Conservation (phyloP, 495 filamentous ascomycete species). For the Penicillium canescens region DNA sequence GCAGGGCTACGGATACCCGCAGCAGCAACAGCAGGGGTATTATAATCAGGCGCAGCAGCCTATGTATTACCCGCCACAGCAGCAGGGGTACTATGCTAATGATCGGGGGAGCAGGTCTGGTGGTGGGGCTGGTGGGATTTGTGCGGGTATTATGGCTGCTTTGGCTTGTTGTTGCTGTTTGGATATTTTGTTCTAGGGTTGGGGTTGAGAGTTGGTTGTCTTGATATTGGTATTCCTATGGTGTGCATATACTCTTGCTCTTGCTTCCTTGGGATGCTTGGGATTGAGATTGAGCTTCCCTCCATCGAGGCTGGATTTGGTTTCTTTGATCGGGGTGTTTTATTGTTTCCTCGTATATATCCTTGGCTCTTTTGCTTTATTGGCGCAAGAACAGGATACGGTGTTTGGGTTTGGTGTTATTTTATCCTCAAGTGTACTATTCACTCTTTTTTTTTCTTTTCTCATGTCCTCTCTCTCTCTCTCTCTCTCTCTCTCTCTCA, state of each 20-base stretch:
- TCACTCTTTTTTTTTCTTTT: conserved; percentile 1
- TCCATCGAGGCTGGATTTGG: neutral
- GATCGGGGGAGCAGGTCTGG: conserved; percentile 23
- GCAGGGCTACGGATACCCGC: conserved; percentile 17
- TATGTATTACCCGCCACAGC: conserved; percentile 48
- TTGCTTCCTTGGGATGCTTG: neutral
- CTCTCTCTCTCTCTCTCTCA: neutral
- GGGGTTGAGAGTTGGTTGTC: neutral
- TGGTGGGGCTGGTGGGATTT: conserved; percentile 39
- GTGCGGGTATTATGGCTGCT: conserved; percentile 49
- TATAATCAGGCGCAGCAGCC: conserved; percentile 36
- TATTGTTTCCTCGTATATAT: conserved; percentile 14
- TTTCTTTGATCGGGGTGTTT: neutral
- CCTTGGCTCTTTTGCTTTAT: conserved; percentile 8
- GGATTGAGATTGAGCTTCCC: conserved; percentile 1
- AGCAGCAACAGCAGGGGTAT: conserved; percentile 17
- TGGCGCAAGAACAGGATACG: conserved; percentile 17
- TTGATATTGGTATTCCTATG: neutral
- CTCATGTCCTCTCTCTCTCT: no score
- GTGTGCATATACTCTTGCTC: neutral
- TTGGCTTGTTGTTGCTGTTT: conserved; percentile 56
- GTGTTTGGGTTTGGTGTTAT: conserved; percentile 6
- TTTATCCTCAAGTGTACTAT: conserved; percentile 5
- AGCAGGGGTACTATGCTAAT: conserved; percentile 43
- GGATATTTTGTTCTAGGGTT: conserved; percentile 50